Conservation (phyloP, 129 eudicot species). For the Sambucus nigra region DNA sequence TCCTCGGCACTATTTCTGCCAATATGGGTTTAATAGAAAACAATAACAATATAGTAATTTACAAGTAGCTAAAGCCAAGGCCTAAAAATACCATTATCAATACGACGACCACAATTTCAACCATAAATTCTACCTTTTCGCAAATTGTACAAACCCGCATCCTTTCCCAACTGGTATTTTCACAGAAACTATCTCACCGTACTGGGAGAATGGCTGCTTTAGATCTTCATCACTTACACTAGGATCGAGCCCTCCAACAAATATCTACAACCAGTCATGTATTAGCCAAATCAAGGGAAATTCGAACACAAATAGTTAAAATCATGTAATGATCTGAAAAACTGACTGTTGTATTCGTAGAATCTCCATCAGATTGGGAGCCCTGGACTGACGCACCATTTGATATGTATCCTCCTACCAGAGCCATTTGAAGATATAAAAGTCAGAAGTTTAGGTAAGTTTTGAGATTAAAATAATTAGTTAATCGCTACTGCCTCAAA, state of each 20-base stretch:
- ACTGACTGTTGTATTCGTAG: constrained; percentile 61
- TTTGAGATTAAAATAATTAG: too few species aligned
- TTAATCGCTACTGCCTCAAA: too few species aligned
- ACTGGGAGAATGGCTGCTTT: constrained; percentile 69
- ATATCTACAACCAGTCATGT: constrained; percentile 39
- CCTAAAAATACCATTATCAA: not conserved
- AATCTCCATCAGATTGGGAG: constrained; percentile 67
- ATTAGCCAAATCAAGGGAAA: constrained; percentile 21
- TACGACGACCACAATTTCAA: not conserved
- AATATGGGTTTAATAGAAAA: constrained; percentile 7
- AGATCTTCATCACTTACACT: constrained; percentile 87
- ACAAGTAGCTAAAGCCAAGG: constrained; percentile 1
- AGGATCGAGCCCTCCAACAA: constrained; percentile 90
- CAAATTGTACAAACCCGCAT: constrained; percentile 87
- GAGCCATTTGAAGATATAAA: constrained; percentile 10
- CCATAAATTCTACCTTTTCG: constrained; percentile 52
- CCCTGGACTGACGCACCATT: constrained; percentile 48
- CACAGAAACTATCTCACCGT: constrained; percentile 75
- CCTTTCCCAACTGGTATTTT: constrained; percentile 82
- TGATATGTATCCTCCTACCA: constrained; percentile 56
- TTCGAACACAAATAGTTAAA: not conserved
- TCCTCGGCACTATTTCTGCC: constrained; percentile 72
- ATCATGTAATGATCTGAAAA: not conserved
- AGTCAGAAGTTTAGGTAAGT: not conserved
- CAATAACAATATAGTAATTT: too few species aligned